Evolutionary conservation across 2,329 filamentous ascomycete genomes (phyloP), one percentile per base, ranked within the genome.

Genomic region (Fusarium anguioides): DNA sequence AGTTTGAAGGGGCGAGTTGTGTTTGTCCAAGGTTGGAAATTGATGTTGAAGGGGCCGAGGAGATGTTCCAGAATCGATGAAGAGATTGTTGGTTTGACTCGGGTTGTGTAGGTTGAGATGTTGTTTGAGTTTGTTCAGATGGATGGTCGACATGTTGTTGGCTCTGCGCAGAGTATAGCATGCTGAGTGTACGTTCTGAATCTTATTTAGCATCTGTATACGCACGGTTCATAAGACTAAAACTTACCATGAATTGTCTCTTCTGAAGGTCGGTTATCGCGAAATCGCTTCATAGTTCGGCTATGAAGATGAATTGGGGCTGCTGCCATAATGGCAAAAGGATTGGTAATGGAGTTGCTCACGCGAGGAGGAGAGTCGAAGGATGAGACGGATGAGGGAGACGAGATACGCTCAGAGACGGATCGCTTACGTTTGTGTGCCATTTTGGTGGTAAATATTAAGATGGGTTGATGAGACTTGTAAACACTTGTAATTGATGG

Each of bases 391-490:
- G 84, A 76, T 8, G 79, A 77, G 48, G 80, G 82, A 33, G 81
- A 81, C 33, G 80, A 78, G 46, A 82, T 84, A 59, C 88, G 79
- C 74, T 88, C 86, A 21, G 85, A 86, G 54, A 84, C 81, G 69
- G 87, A 89, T 40, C 87, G 84, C 80, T 90, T 90, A 77, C 88
- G 87, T 75, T 90, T 90, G 73, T 88, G 78, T 24, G 82, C 75
- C 84, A 64, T 69, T 70, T 20, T 57, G 27, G 9, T 40, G 15
- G 18, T n/a, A 0, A 8, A 8, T 3, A 6, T 2, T 33, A 21
- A 9, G 17, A 26, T 6, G 12, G 8, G 6, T 0, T 15, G 3
- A 3, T 20, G 23, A 21, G 5, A n/a, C 15, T 33, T 7, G 15
- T 33, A 8, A n/a, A 33, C 15, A 33, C 29, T 15, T 33, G 3